Evolutionary conservation across 768 basidiomycete genomes (phyloP).

Genomic region (Mycena galopus): DNA sequence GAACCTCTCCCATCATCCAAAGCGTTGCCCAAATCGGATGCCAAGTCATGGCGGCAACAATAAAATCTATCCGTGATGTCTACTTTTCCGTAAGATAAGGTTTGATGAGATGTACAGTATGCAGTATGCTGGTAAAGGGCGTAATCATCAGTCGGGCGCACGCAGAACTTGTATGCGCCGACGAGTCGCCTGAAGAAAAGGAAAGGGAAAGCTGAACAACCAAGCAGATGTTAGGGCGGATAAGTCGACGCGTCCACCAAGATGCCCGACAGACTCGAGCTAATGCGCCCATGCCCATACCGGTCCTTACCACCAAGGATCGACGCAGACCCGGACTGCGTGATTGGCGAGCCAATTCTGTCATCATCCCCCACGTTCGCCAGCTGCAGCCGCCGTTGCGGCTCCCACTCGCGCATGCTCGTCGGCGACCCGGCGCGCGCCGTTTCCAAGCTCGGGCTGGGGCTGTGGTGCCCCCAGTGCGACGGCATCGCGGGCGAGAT

Average conservation of each 20-base stretch:
- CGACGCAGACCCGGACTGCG: conserved; percentile 5
- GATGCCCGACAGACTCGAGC: conserved; percentile 25
- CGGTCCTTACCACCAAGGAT: conserved; percentile 29
- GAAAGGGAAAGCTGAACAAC: not conserved
- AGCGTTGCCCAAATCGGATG: too few relatives aligned
- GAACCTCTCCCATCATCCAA: too few relatives aligned
- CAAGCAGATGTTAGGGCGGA: not conserved
- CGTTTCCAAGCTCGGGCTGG: conserved; percentile 29
- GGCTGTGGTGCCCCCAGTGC: conserved; percentile 37
- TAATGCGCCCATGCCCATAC: conserved; percentile 18
- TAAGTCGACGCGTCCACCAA: conserved; percentile 29
- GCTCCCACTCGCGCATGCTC: conserved; percentile 51
- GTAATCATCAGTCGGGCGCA: conserved; percentile 23
- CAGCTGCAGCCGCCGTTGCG: conserved; percentile 51
- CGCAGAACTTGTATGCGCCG: not conserved
- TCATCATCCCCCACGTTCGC: conserved; percentile 46
- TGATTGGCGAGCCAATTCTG: conserved; percentile 11
- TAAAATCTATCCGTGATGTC: not conserved
- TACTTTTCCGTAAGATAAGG: not conserved
- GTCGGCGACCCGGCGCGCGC: conserved; percentile 57
- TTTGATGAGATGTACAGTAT: conserved; percentile 15
- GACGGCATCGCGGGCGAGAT: conserved; percentile 28
- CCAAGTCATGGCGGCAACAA: too few relatives aligned
- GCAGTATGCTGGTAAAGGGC: not conserved
- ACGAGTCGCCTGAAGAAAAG: conserved; percentile 19